Percentiles rank a stretch among this genome's conserved stretches.
phyloP scores from a whole-genome alignment of 1,139 yeast genomes.

The Taphrina sp. region DNA sequence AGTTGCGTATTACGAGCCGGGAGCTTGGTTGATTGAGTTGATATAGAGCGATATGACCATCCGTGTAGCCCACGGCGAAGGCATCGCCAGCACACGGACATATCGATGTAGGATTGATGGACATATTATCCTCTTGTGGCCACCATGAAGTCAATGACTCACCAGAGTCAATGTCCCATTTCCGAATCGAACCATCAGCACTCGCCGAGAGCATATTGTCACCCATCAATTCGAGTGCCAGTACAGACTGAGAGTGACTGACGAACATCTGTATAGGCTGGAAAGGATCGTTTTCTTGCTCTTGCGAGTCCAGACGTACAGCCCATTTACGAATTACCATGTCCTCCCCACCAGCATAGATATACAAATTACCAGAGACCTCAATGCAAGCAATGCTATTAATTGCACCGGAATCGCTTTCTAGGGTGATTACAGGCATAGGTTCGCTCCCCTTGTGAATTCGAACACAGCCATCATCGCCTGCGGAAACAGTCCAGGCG shows the following conservation, averaged over 20 bases:
- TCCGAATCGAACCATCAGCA: slow-evolving; percentile 2
- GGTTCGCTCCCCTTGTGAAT: too few relatives aligned
- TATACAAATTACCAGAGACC: too few relatives aligned
- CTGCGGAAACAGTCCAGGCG: too few relatives aligned
- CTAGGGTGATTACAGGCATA: too few relatives aligned
- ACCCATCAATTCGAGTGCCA: not conserved
- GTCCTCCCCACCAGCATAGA: slow-evolving; percentile 10
- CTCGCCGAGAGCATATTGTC: not conserved
- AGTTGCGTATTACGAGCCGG: too few relatives aligned
- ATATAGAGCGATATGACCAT: not conserved
- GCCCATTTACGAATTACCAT: slow-evolving; percentile 11
- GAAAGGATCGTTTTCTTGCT: not conserved
- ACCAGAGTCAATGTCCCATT: slow-evolving; percentile 1
- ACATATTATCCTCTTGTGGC: not conserved
- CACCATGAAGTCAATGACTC: not conserved
- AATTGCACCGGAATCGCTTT: too few relatives aligned
- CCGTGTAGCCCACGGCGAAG: slow-evolving; percentile 9
- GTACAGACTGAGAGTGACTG: slow-evolving; percentile 1
- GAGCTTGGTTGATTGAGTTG: too few relatives aligned
- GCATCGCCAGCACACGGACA: not conserved
- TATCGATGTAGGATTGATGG: not conserved
- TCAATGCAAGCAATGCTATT: too few relatives aligned
- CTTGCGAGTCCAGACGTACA: not conserved
- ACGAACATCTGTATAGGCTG: not conserved
- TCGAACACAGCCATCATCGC: too few relatives aligned